Conservation (phyloP, 306 rosid genomes). For the Fragaria iinumae region DNA sequence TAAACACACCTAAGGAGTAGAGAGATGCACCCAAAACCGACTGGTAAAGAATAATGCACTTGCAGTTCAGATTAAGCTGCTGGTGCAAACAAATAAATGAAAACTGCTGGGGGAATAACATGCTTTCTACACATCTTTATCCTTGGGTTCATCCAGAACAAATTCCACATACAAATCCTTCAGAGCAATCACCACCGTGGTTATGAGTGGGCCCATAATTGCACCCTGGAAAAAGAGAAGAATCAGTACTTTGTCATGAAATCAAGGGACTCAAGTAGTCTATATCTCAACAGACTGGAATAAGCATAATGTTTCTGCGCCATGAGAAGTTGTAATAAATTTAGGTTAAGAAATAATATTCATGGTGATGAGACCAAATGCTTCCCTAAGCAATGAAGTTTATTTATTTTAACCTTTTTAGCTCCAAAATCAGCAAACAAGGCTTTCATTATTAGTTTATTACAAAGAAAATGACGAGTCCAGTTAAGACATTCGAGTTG, state of each 20-base stretch:
- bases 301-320: neutral
- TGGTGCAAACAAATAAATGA: slow-evolving; percentile 28
- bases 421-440: neutral
- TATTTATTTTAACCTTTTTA: too few relatives aligned
- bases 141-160: slow-evolving; percentile 63
- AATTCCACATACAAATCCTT: slow-evolving; percentile 89
- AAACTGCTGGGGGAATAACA: slow-evolving; percentile 17
- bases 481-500: slow-evolving; percentile 11
- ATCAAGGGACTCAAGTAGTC: neutral
- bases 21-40: slow-evolving; percentile 27
- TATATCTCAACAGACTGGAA: neutral
- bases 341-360: neutral
- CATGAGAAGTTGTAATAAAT: neutral
- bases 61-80: slow-evolving; percentile 23
- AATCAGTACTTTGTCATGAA: neutral
- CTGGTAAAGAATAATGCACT: slow-evolving; percentile 32
- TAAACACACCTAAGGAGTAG: slow-evolving; percentile 22
- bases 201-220: slow-evolving; percentile 95
- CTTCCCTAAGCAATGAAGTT: neutral
- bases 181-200: slow-evolving; percentile 88
- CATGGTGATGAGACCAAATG: neutral
- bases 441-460: neutral
- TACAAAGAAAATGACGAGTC: neutral
- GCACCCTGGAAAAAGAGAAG: slow-evolving; percentile 59
- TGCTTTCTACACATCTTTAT: slow-evolving; percentile 35